Evolutionary conservation across 2,329 filamentous ascomycete genomes (phyloP), one percentile per base, ranked within the genome.

Genomic region (Penicillium concentricum): DNA sequence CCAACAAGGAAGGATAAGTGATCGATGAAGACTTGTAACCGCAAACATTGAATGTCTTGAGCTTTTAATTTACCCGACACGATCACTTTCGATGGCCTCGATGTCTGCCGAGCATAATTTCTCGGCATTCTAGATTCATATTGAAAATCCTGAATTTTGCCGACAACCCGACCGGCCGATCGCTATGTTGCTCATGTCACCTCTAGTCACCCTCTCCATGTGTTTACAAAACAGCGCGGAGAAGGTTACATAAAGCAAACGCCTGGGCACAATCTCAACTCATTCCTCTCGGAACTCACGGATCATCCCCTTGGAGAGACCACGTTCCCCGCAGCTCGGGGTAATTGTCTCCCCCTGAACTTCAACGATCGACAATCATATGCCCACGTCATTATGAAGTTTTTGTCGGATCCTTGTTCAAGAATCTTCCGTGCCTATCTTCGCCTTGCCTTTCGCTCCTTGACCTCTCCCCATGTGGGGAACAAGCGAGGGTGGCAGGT

Each of bases 271-370:
- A 24, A 20, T 32, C 15, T 30, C 3, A 18, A 30, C 38, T 45
- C 13, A 24, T 18, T 30, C 24, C 10, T 22, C 39, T 37, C 47
- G 48, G 41, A 56, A 45, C n/a, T 30, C 28, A 58, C 55, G 51
- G 60, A 51, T 58, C 43, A 20, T 46, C 49, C 37, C 20, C 38
- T 45, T 34, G 26, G 51, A 50, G n/a, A 39, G 18, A 34, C n/a
- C 18, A 46, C 34, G 24, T 62, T 62, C 62, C 62, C 62, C 62
- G 59, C 62, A 62, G 46, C 56, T 53, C 54, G 57, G 57, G 43
- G 44, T 51, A 51, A 37, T 53, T 53, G 22, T 47, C 28, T 56
- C n/a, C 44, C 53, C 48, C 43, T 56, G 32, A 28, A 41, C 53
- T 20, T 57, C 57, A 56, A 56, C 24, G 62, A 65, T 64, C 60